Base-by-base conservation (phyloP, 805 yeast genomes). In the Starmerella bombicola region DNA sequence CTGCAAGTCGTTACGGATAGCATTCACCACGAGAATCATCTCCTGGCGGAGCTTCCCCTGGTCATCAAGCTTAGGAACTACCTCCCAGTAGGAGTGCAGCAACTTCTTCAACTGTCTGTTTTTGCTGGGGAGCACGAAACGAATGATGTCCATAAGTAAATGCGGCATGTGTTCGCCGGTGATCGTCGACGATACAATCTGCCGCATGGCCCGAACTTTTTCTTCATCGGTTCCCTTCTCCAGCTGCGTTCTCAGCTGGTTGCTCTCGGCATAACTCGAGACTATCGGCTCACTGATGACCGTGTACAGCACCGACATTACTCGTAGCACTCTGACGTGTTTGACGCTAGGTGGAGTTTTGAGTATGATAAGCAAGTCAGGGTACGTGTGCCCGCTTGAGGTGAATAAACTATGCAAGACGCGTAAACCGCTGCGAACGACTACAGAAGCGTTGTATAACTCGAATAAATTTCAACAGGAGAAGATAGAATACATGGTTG, bases 21-120 rank as follows among this genome's bases (percentile, higher is more conserved):
- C 95, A 61, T 93, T 93, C 67, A 97, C 91, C 37, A 88, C 97
- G 49, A 91, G 74, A 63, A 93, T 88, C 97, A 91, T 91, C 66
- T 91, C 99, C 61, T 88, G 97, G 65, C 83, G 83, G 70, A 93
- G 73, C 61, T 83, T 84, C 3, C 97, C 97, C 39, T 80, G 80
- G 28, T 70, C 68, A 53, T 84, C 93, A 50, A 80, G 68, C 64
- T 93, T 93, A 41, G 95, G 93, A 58, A 95, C 93, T 42, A 88
- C 83, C 63, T 91, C 99, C 97, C 97, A 91, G 67, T 91, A 91
- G 55, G 84, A 82, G 57, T 88, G 91, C 49, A 93, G 68, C 58
- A 91, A 69, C 63, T 86, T 91, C 70, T 91, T 91, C 63, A 93
- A 74, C 55, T 78, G 81, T 64, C 91, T 93, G 64, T 78, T 76